These are phyloP conservation scores for Gamarada debralockiae DNA, from an alignment of 495 filamentous ascomycete species.

Conservation along the genomic window DNA sequence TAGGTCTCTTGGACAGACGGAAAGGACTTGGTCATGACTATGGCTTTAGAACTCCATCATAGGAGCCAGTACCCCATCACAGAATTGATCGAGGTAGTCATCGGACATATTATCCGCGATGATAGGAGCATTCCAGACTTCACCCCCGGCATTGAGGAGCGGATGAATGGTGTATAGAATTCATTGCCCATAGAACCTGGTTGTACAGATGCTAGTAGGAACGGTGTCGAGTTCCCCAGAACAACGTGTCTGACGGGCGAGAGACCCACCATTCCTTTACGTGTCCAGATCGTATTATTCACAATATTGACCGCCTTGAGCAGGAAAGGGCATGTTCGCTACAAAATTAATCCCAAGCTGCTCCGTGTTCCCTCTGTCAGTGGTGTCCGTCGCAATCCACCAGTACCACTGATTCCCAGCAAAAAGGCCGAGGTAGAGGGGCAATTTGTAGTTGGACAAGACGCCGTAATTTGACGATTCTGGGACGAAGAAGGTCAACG, in stretches of 20 bases:
- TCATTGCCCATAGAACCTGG: neutral
- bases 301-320: neutral
- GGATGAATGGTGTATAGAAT: neutral
- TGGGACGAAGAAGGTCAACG: neutral
- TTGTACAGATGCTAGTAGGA: neutral
- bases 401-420: neutral
- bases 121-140: neutral
- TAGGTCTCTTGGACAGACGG: neutral
- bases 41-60: neutral
- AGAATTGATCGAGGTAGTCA: neutral
- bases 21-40: neutral
- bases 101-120: neutral
- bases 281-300: neutral
- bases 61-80: neutral
- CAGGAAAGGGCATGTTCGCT: neutral
- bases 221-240: neutral
- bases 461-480: neutral
- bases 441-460: neutral
- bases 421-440: neutral
- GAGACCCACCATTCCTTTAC: neutral
- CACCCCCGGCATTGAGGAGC: neutral
- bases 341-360: neutral
- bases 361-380: neutral
- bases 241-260: neutral
- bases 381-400: neutral